Base-by-base conservation (phyloP, 805 yeast genomes). In the Candida silvatica region DNA sequence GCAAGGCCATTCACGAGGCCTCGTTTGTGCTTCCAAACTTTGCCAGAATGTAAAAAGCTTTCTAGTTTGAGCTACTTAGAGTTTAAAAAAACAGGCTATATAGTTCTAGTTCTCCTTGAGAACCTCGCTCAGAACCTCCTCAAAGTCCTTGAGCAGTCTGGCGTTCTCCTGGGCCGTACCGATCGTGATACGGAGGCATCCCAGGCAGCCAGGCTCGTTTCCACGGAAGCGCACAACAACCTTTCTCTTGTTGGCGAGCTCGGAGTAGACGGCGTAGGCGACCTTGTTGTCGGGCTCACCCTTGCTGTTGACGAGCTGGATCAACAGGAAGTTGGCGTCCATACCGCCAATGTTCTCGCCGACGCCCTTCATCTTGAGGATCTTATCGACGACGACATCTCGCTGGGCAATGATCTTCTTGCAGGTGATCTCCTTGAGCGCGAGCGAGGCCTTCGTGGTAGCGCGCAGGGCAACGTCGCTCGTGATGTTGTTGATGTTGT, bases 201-300 rank as follows among this genome's bases (percentile, higher is more conserved):
- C 98, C 4, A 63, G 62, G 54, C 98, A 92, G 26, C 95, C 94
- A 30, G 77, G 69, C 61, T 92, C 98, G 24, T 64, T 72, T 20
- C 98, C 98, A 62, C 98, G 74, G 54, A 74, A 92, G 58, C 98
- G 73, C 12, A 90, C 83, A 31, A 92, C 97, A 17, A 90, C 87
- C 23, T 73, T 75, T 30, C 77, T 73, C 17, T 71, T 69, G 20
- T 68, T 70, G 0, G 98, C 98, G 51, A 92, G 60, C 29, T 59
- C 64, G 39, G 67, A 67, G 54, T 90, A 92, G 12, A 87, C 65
- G 23, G 61, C 46, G 32, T 70, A 58, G 3, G 98, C 97, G 18
- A 74, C 52, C 16, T 65, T 69, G 41, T 80, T 80, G 29, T 76
- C 75, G 3, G 96, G 90, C 15, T 55, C 47, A 4, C 87, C 86